phyloP scores from a whole-genome alignment of 108 stramenopile species.

The Skeletonema grethae region DNA sequence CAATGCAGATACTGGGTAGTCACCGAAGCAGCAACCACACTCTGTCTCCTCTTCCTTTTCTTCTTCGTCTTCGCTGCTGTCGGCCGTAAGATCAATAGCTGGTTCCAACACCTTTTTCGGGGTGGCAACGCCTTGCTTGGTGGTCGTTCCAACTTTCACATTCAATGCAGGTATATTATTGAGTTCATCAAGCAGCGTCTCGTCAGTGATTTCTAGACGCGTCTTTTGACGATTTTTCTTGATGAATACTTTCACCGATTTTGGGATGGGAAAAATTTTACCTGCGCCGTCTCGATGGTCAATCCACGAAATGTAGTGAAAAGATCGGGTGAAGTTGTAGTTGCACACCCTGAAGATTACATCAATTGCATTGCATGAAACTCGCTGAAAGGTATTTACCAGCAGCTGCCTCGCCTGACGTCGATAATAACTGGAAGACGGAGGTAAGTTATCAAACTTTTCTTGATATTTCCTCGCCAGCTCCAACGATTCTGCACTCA shows the following conservation, averaged over 20 bases:
- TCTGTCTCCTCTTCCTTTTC: conserved; percentile 10
- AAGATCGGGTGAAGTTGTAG: conserved; percentile 12
- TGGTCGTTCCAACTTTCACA: not conserved
- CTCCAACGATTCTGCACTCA: not conserved
- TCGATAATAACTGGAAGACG: not conserved
- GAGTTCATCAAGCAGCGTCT: conserved; percentile 9
- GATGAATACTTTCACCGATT: not conserved
- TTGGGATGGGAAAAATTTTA: not conserved
- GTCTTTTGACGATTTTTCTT: not conserved
- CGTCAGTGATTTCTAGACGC: not conserved
- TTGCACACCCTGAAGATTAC: not conserved
- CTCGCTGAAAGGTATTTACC: conserved; percentile 8
- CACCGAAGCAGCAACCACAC: conserved; percentile 25
- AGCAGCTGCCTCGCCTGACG: conserved; percentile 13
- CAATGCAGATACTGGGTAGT: conserved; percentile 17
- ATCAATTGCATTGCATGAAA: conserved; percentile 12
- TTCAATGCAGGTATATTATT: conserved; percentile 11
- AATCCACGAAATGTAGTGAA: not conserved
- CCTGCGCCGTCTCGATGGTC: not conserved
- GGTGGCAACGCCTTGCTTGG: not conserved
- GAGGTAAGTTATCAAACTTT: not conserved
- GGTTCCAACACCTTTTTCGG: not conserved
- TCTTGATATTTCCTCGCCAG: not conserved
- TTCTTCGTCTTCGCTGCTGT: conserved; percentile 18
- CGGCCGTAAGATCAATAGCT: conserved; percentile 13